These are phyloP conservation scores for Phlebiopsis flavidoalba DNA, from an alignment of 768 basidiomycete species.

Conservation along the genomic window DNA sequence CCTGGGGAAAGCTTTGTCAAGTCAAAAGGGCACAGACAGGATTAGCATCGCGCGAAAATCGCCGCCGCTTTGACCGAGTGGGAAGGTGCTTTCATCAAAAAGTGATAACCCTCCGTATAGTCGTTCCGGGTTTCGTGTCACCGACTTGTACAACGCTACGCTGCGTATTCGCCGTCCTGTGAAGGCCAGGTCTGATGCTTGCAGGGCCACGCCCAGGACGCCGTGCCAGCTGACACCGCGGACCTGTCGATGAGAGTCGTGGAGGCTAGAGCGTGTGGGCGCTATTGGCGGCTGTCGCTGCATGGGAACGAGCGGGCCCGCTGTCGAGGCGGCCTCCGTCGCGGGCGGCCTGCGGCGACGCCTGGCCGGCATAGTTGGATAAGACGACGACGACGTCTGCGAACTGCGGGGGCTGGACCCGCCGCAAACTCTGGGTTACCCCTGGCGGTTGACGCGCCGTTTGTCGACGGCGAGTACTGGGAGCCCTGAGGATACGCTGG, in stretches of 20 bases:
- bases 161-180: constrained; percentile 32
- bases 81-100: constrained; percentile 90
- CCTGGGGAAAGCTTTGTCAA: constrained; percentile 5
- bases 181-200: constrained; percentile 13
- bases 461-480: background rate
- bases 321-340: background rate
- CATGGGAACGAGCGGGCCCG: background rate
- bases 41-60: too few relatives aligned
- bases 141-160: constrained; percentile 60
- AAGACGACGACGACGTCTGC: constrained; percentile 2
- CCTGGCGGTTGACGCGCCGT: background rate
- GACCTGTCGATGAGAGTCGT: constrained; percentile 7
- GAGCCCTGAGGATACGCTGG: constrained; percentile 17
- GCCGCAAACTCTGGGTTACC: background rate
- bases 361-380: constrained; percentile 5
- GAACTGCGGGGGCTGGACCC: background rate
- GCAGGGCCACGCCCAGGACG: constrained; percentile 11
- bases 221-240: constrained; percentile 11
- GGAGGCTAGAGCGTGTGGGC: constrained; percentile 12
- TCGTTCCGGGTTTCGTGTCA: constrained; percentile 69
- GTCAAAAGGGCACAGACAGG: constrained; percentile 14
- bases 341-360: background rate
- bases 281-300: constrained; percentile 1
- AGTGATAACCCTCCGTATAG: constrained; percentile 95
- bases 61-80: constrained; percentile 46